These are phyloP conservation scores for Barbarea vulgaris DNA, from an alignment of 345 rosid species.

Conservation along the genomic window DNA sequence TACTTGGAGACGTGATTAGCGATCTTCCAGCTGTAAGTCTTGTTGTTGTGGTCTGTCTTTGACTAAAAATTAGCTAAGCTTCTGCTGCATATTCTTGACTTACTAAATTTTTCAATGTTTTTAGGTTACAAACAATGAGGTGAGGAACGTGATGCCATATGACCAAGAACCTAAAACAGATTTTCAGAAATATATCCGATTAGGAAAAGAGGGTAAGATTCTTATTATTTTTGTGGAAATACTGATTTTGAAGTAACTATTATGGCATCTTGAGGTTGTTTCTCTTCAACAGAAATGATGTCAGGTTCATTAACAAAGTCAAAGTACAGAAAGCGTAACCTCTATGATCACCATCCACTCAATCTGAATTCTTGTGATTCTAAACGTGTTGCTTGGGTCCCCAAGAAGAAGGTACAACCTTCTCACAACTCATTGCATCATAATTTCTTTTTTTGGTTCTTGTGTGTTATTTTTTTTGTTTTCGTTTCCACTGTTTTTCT, in stretches of 20 bases:
- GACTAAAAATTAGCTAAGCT: neutral
- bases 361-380: slow-evolving; percentile 27
- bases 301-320: slow-evolving; percentile 4
- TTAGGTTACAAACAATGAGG: slow-evolving; percentile 33
- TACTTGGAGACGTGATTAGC: slow-evolving; percentile 2
- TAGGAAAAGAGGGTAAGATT: slow-evolving; percentile 35
- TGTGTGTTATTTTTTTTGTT: neutral
- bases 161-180: slow-evolving; percentile 20
- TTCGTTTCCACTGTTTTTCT: neutral
- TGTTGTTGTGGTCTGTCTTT: neutral
- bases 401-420: slow-evolving; percentile 34
- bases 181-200: slow-evolving; percentile 35
- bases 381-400: slow-evolving; percentile 33
- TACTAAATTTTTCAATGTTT: neutral
- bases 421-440: neutral
- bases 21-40: slow-evolving; percentile 47
- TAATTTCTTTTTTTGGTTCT: neutral
- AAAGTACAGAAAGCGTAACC: neutral
- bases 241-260: neutral
- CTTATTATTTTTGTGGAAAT: neutral
- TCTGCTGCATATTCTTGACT: neutral
- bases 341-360: slow-evolving; percentile 36
- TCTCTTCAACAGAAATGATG: slow-evolving; percentile 1
- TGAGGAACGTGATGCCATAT: slow-evolving; percentile 24
- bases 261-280: slow-evolving; percentile 30